These are phyloP conservation scores for Tylopilus sp. DNA, from an alignment of 768 basidiomycete genomes.

Conservation along the genomic window DNA sequence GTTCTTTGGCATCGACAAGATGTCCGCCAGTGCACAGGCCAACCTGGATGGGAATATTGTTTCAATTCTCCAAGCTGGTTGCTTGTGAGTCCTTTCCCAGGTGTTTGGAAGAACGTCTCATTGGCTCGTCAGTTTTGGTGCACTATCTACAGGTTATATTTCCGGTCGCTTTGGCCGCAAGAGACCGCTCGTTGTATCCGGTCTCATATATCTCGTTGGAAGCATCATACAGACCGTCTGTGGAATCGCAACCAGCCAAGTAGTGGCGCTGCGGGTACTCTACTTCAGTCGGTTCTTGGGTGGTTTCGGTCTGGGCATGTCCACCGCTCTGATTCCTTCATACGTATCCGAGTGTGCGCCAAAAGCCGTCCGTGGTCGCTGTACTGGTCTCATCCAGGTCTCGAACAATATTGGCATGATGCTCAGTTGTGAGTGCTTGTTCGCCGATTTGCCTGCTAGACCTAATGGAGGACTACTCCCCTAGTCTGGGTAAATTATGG, in stretches of 20 bases:
- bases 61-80: slow-evolving; percentile 47
- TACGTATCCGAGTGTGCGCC: slow-evolving; percentile 53
- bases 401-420: slow-evolving; percentile 32
- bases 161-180: slow-evolving; percentile 46
- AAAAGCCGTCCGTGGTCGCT: slow-evolving; percentile 45
- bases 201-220: slow-evolving; percentile 46
- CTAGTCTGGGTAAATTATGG: slow-evolving; percentile 51
- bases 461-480: slow-evolving; percentile 2
- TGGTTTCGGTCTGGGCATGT: slow-evolving; percentile 59
- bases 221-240: slow-evolving; percentile 44
- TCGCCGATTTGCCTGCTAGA: neutral
- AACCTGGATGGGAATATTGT: slow-evolving; percentile 50
- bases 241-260: slow-evolving; percentile 38
- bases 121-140: slow-evolving; percentile 37
- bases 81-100: slow-evolving; percentile 37
- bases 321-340: slow-evolving; percentile 46
- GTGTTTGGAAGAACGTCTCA: neutral
- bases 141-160: slow-evolving; percentile 38
- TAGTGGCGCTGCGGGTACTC: slow-evolving; percentile 36
- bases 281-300: slow-evolving; percentile 54
- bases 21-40: slow-evolving; percentile 36
- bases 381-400: slow-evolving; percentile 43
- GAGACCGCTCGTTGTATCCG: slow-evolving; percentile 41
- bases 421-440: slow-evolving; percentile 31
- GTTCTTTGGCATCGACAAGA: slow-evolving; percentile 45